These are phyloP conservation scores for Pisolithus tinctorius DNA, from an alignment of 768 basidiomycete species.

Conservation along the genomic window DNA sequence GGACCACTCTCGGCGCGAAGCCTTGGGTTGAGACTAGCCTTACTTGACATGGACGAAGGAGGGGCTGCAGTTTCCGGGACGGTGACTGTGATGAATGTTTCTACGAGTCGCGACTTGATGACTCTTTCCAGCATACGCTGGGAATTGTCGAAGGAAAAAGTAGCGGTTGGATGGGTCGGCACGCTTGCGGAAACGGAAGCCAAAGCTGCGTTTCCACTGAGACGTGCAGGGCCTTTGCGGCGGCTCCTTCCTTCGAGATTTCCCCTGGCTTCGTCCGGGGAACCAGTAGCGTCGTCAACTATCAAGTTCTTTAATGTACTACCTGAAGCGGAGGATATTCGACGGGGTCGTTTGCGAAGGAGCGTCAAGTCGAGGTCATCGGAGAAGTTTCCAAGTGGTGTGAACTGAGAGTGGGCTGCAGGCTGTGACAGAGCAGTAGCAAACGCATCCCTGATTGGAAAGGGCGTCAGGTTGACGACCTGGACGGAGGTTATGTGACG, in stretches of 20 bases:
- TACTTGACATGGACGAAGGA: constrained; percentile 21
- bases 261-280: constrained; percentile 20
- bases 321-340: constrained; percentile 53
- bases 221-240: constrained; percentile 40
- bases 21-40: constrained; percentile 16
- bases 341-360: constrained; percentile 51
- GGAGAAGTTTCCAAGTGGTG: constrained; percentile 47
- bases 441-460: constrained; percentile 67
- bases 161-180: constrained; percentile 17
- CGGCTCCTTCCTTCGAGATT: constrained; percentile 31
- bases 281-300: constrained; percentile 36
- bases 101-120: constrained; percentile 65
- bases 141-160: constrained; percentile 51
- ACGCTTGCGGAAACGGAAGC: constrained; percentile 6
- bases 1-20: constrained; percentile 23
- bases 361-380: constrained; percentile 67
- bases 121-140: constrained; percentile 66
- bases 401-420: constrained; percentile 54
- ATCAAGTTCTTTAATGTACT: constrained; percentile 40
- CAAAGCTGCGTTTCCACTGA: constrained; percentile 18
- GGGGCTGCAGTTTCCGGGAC: constrained; percentile 26
- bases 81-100: constrained; percentile 64
- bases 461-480: constrained; percentile 78
- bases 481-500: constrained; percentile 70
- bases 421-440: constrained; percentile 70